Percentiles rank a stretch among this genome's conserved stretches.
phyloP scores from a whole-genome alignment of 2,329 filamentous ascomycete genomes.

The Phialophora macrospora region DNA sequence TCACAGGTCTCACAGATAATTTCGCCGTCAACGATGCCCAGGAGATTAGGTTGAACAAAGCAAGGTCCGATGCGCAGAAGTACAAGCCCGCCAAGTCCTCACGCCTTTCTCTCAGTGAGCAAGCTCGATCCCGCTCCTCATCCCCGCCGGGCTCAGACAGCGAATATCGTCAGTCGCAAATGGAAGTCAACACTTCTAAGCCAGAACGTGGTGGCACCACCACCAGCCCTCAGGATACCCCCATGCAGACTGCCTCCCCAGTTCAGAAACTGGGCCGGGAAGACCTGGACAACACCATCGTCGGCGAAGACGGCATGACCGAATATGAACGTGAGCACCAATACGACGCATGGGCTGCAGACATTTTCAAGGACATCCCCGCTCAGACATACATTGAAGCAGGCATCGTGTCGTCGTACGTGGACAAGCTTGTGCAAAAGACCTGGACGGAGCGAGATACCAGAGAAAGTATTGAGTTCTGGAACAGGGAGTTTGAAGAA shows the following conservation, averaged over 20 bases:
- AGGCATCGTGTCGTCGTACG: constrained; percentile 25
- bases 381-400: constrained; percentile 33
- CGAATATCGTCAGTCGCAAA: constrained; percentile 22
- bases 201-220: neutral
- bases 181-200: constrained; percentile 14
- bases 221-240: neutral
- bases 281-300: constrained; percentile 29
- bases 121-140: constrained; percentile 33
- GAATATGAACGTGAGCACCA: constrained; percentile 34
- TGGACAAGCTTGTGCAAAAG: constrained; percentile 31
- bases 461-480: constrained; percentile 29
- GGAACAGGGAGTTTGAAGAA: constrained; percentile 33
- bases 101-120: constrained; percentile 30
- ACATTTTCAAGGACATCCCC: constrained; percentile 14
- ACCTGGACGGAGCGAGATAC: constrained; percentile 34
- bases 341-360: constrained; percentile 32
- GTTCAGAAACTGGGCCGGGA: constrained; percentile 17
- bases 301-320: constrained; percentile 33
- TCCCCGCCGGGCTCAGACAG: constrained; percentile 26
- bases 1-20: constrained; percentile 27
- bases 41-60: constrained; percentile 32
- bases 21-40: constrained; percentile 23
- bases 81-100: constrained; percentile 35
- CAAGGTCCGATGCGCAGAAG: constrained; percentile 35
- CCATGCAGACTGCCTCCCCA: neutral